Conservation (phyloP, 768 basidiomycete genomes). For the Grammothele lineata region DNA sequence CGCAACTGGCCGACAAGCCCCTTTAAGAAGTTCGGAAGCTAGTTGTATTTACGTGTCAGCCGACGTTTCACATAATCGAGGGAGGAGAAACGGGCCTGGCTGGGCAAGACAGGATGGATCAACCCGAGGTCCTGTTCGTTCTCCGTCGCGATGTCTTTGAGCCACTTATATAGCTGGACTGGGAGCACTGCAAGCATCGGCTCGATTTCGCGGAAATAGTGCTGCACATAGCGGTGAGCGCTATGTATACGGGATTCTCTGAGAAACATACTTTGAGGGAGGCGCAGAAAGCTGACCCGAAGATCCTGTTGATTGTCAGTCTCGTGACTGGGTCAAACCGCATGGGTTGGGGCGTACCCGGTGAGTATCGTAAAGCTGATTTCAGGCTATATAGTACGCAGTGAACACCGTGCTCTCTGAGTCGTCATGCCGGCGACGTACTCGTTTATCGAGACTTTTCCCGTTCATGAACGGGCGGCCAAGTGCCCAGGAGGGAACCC, state of each 20-base stretch:
- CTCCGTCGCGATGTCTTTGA: slow-evolving; percentile 22
- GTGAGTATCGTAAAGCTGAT: slow-evolving; percentile 22
- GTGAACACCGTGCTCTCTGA: too few species aligned
- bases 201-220: slow-evolving; percentile 23
- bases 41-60: too few species aligned
- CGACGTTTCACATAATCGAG: too few species aligned
- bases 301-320: slow-evolving; percentile 13
- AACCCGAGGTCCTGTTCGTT: slow-evolving; percentile 22
- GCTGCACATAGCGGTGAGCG: too few species aligned
- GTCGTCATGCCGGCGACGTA: too few species aligned
- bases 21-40: slow-evolving; percentile 25
- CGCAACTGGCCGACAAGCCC: slow-evolving; percentile 22
- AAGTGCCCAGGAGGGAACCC: slow-evolving; percentile 24
- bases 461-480: slow-evolving; percentile 21
- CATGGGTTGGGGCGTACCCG: slow-evolving; percentile 14
- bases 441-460: slow-evolving; percentile 17
- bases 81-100: slow-evolving; percentile 13
- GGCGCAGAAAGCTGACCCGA: slow-evolving; percentile 26
- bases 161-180: slow-evolving; percentile 21
- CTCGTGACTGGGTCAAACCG: background rate
- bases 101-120: slow-evolving; percentile 23
- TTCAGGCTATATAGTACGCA: slow-evolving; percentile 18
- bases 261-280: slow-evolving; percentile 19
- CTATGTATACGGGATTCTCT: background rate
- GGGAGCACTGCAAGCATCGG: slow-evolving; percentile 20